These are phyloP conservation scores for Pseudogymnoascus sp. DNA, from an alignment of 2,329 filamentous ascomycete species.

Conservation along the genomic window DNA sequence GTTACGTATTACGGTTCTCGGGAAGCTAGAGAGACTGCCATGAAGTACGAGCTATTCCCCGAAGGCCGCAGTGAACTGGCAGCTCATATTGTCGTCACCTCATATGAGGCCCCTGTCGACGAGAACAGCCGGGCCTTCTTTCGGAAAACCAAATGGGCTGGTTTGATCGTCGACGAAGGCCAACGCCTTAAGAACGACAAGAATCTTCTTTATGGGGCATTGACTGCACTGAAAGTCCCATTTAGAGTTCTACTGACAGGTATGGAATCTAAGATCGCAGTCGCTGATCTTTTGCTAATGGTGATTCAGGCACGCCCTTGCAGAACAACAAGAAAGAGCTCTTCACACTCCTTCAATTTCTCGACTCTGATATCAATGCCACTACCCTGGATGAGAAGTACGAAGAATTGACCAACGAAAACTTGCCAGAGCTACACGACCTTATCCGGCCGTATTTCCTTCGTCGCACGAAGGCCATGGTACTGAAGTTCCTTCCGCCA, in stretches of 20 bases:
- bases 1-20: conserved; percentile 86
- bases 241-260: conserved; percentile 81
- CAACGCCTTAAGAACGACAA: conserved; percentile 92
- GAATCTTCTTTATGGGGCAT: conserved; percentile 68
- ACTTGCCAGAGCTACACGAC: conserved; percentile 71
- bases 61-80: conserved; percentile 57
- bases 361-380: conserved; percentile 66
- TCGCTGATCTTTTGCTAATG: conserved; percentile 18
- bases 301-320: conserved; percentile 59
- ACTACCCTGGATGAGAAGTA: conserved; percentile 68
- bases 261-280: conserved; percentile 10
- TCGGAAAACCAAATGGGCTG: conserved; percentile 69
- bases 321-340: conserved; percentile 94
- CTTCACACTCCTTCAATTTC: conserved; percentile 93
- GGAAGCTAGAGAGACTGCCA: conserved; percentile 66
- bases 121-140: conserved; percentile 60
- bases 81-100: conserved; percentile 89
- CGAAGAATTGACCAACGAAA: conserved; percentile 71
- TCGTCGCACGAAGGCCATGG: conserved; percentile 79
- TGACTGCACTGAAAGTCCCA: conserved; percentile 66
- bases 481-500: conserved; percentile 83
- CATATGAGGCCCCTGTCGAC: conserved; percentile 82
- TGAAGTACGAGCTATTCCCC: conserved; percentile 80
- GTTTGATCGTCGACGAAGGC: conserved; percentile 87
- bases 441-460: conserved; percentile 69